phyloP scores from a whole-genome alignment of 1,284 basidiomycete genomes.

The Naganishia albida region DNA sequence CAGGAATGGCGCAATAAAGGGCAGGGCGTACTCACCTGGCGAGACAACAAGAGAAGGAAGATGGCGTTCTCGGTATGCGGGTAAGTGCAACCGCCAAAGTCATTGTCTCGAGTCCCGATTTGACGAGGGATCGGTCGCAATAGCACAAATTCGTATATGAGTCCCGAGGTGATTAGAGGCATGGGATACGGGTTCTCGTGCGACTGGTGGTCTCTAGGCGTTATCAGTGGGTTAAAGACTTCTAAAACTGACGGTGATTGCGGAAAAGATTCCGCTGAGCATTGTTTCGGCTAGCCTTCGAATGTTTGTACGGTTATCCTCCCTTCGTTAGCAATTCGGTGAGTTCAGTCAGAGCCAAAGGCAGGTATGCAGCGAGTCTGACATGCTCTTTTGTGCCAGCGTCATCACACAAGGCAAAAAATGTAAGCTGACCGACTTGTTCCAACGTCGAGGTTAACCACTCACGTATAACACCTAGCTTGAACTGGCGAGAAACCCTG shows the following conservation, averaged over 20 bases:
- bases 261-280: conserved; percentile 27
- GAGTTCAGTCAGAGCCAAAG: no score
- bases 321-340: conserved; percentile 91
- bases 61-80: conserved; percentile 84
- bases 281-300: conserved; percentile 57
- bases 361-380: no score
- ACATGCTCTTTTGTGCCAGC: conserved; percentile 60
- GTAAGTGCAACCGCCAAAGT: conserved; percentile 57
- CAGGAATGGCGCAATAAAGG: conserved; percentile 65
- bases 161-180: conserved; percentile 80
- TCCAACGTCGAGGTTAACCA: conserved; percentile 32
- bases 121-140: background rate
- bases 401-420: conserved; percentile 85
- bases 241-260: conserved; percentile 22
- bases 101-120: background rate
- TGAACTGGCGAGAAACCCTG: conserved; percentile 87
- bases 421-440: conserved; percentile 56
- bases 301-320: conserved; percentile 87
- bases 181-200: conserved; percentile 90
- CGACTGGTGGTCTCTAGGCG: conserved; percentile 97
- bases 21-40: conserved; percentile 80
- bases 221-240: conserved; percentile 70
- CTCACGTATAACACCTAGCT: conserved; percentile 41
- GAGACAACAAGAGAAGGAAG: conserved; percentile 89
- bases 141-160: conserved; percentile 83